These are phyloP conservation scores for Boletellus deceptivus DNA, from an alignment of 1,284 basidiomycete species.

Conservation along the genomic window DNA sequence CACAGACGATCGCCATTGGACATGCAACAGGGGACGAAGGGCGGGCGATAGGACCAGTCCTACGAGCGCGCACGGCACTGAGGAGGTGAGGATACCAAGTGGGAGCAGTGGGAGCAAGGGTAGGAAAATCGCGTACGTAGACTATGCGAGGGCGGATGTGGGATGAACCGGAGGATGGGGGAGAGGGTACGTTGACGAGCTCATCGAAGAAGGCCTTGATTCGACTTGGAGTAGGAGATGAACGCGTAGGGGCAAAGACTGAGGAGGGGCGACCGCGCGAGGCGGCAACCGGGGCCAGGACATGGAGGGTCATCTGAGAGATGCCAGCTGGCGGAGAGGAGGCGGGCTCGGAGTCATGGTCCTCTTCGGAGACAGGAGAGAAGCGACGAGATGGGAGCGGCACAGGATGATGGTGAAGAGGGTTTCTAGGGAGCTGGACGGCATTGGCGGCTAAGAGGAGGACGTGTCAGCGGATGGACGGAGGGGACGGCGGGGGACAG, in stretches of 20 bases:
- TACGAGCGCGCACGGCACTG: conserved; percentile 69
- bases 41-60: conserved; percentile 58
- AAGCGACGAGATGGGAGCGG: conserved; percentile 26
- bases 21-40: conserved; percentile 56
- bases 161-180: conserved; percentile 28
- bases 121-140: conserved; percentile 78
- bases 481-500: conserved; percentile 8
- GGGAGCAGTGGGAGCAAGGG: conserved; percentile 67
- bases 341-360: conserved; percentile 34
- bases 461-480: conserved; percentile 8
- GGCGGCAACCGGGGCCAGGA: conserved; percentile 48
- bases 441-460: conserved; percentile 52
- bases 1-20: conserved; percentile 80
- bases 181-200: conserved; percentile 60
- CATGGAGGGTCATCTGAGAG: conserved; percentile 61
- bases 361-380: conserved; percentile 52
- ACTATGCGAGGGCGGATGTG: conserved; percentile 64
- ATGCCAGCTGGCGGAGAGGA: conserved; percentile 29
- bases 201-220: conserved; percentile 72
- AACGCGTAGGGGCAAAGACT: conserved; percentile 42
- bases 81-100: conserved; percentile 80
- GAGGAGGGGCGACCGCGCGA: conserved; percentile 44
- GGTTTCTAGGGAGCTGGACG: conserved; percentile 68
- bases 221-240: conserved; percentile 46
- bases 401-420: conserved; percentile 59